Evolutionary conservation across 1,284 basidiomycete genomes (phyloP).

Genomic region (Rhodotorula sp.): DNA sequence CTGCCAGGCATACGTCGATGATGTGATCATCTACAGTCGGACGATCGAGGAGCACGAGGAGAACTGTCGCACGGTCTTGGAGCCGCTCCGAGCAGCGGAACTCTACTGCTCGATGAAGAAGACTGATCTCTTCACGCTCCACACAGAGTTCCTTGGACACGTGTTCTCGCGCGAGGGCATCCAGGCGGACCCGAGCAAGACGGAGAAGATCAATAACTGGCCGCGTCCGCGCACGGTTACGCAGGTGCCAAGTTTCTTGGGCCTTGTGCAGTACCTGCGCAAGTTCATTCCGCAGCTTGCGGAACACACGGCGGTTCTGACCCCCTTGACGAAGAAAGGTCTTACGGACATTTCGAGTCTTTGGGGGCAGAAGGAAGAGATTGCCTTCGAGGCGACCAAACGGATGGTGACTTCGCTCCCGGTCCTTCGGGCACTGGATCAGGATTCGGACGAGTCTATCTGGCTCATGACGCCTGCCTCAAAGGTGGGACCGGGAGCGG

Average conservation of each 20-base stretch:
- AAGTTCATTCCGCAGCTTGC: slow-evolving; percentile 50
- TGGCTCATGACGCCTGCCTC: slow-evolving; percentile 25
- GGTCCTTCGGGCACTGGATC: slow-evolving; percentile 48
- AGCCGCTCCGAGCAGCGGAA: slow-evolving; percentile 38
- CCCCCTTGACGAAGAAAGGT: slow-evolving; percentile 47
- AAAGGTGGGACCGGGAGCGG: slow-evolving; percentile 16
- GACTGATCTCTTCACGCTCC: slow-evolving; percentile 42
- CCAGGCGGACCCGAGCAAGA: slow-evolving; percentile 48
- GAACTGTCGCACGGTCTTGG: slow-evolving; percentile 39
- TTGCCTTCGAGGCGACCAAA: slow-evolving; percentile 51
- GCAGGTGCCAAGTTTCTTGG: slow-evolving; percentile 51
- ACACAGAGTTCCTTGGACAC: slow-evolving; percentile 51
- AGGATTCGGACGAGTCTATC: slow-evolving; percentile 38
- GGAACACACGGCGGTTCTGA: slow-evolving; percentile 47
- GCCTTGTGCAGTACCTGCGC: slow-evolving; percentile 50
- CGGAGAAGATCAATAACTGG: slow-evolving; percentile 50
- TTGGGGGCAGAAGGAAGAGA: slow-evolving; percentile 13
- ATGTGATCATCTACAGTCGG: slow-evolving; percentile 55
- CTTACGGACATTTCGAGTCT: background rate
- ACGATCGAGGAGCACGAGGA: slow-evolving; percentile 49
- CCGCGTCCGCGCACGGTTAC: slow-evolving; percentile 43
- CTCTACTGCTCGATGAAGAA: slow-evolving; percentile 49
- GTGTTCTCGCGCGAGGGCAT: slow-evolving; percentile 48
- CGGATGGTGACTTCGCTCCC: slow-evolving; percentile 42
- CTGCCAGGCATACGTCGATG: slow-evolving; percentile 50